Percentiles rank a stretch among this genome's conserved stretches.
phyloP scores from a whole-genome alignment of 2,329 filamentous ascomycete genomes.

The Teratosphaeria nubilosa region DNA sequence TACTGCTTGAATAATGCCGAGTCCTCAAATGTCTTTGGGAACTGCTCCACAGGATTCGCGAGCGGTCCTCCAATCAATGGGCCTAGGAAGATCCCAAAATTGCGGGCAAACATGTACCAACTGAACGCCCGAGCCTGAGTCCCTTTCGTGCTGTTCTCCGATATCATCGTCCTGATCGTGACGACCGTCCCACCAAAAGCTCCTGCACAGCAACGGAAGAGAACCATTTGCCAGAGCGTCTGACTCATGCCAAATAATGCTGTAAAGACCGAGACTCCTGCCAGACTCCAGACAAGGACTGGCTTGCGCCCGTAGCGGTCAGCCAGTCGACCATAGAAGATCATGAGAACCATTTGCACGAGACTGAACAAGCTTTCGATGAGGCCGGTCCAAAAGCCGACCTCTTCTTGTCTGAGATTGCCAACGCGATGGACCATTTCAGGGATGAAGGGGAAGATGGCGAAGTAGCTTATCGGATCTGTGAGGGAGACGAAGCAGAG shows the following conservation, averaged over 20 bases:
- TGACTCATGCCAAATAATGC: conserved; percentile 58
- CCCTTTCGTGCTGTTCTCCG: conserved; percentile 57
- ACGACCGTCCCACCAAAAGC: conserved; percentile 65
- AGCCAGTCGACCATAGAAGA: conserved; percentile 58
- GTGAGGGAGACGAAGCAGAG: conserved; percentile 64
- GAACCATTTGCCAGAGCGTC: conserved; percentile 62
- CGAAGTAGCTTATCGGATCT: conserved; percentile 75
- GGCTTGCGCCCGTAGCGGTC: conserved; percentile 65
- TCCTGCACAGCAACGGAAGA: conserved; percentile 61
- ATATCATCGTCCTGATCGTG: conserved; percentile 67
- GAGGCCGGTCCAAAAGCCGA: conserved; percentile 70
- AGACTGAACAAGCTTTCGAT: conserved; percentile 63
- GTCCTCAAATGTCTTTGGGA: conserved; percentile 46
- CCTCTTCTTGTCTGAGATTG: conserved; percentile 50
- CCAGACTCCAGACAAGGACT: conserved; percentile 55
- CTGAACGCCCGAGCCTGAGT: conserved; percentile 67
- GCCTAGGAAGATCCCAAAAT: conserved; percentile 64
- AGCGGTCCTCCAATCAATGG: conserved; percentile 58
- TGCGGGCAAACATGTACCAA: conserved; percentile 64
- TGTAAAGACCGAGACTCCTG: conserved; percentile 52
- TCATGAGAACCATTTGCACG: conserved; percentile 68
- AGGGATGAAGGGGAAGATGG: conserved; percentile 71
- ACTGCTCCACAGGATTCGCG: conserved; percentile 56
- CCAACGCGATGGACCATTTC: conserved; percentile 64
- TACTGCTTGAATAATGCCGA: conserved; percentile 51